Conservation (phyloP, 2,329 filamentous ascomycete species). For the Xylariaceae sp. region DNA sequence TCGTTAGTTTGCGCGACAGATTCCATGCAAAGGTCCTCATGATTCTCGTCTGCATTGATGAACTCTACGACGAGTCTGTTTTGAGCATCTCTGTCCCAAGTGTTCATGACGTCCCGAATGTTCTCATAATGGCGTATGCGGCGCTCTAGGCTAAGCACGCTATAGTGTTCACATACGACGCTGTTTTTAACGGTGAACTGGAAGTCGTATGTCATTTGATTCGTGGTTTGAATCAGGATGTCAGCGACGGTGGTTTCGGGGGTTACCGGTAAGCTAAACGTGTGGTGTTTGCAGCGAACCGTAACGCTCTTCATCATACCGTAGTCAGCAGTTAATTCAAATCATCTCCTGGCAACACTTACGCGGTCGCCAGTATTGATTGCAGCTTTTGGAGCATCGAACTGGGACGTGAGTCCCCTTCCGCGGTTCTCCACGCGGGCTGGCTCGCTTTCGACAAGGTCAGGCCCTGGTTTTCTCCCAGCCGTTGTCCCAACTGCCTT, state of each 20-base stretch:
- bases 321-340: slow-evolving; percentile 25
- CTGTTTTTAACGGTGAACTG: slow-evolving; percentile 62
- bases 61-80: slow-evolving; percentile 70
- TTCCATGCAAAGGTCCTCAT: slow-evolving; percentile 61
- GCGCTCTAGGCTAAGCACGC: slow-evolving; percentile 73
- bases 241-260: slow-evolving; percentile 73
- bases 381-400: slow-evolving; percentile 76
- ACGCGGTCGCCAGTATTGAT: slow-evolving; percentile 77
- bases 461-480: slow-evolving; percentile 13
- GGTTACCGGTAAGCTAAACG: slow-evolving; percentile 68
- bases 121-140: slow-evolving; percentile 82
- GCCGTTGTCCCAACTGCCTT: slow-evolving; percentile 30
- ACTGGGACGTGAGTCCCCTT: slow-evolving; percentile 48
- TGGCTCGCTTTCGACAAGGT: slow-evolving; percentile 26
- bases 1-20: slow-evolving; percentile 57
- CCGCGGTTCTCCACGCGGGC: slow-evolving; percentile 42
- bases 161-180: slow-evolving; percentile 76
- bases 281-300: slow-evolving; percentile 69
- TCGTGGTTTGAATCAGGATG: slow-evolving; percentile 65
- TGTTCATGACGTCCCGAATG: slow-evolving; percentile 84
- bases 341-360: slow-evolving; percentile 36
- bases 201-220: slow-evolving; percentile 54
- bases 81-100: slow-evolving; percentile 80
- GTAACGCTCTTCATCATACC: slow-evolving; percentile 55
- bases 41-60: slow-evolving; percentile 52